Evolutionary conservation across 73 alveolate genomes (phyloP).

Genomic region (Stentor coeruleus): DNA sequence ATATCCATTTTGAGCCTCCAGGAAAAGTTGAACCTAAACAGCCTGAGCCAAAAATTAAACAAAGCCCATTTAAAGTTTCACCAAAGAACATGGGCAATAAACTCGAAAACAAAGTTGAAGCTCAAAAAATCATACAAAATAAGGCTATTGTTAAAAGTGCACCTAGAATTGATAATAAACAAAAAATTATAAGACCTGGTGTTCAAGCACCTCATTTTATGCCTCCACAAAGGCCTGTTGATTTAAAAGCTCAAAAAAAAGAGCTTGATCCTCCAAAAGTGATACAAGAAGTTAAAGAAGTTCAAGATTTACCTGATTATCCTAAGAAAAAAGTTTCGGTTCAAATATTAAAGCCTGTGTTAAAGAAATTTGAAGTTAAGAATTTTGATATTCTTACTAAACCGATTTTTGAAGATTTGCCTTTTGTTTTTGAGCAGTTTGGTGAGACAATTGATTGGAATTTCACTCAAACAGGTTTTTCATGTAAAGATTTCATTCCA

Average conservation of each 20-base stretch:
- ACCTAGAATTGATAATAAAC: not conserved
- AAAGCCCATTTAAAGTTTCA: not conserved
- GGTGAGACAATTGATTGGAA: not conserved
- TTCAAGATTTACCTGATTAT: not conserved
- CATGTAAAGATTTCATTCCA: not conserved
- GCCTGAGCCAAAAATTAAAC: not conserved
- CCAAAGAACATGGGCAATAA: not conserved
- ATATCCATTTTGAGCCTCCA: not conserved
- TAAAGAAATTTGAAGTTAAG: not conserved
- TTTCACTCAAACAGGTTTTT: not conserved
- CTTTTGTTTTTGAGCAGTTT: not conserved
- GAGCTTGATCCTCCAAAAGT: not conserved
- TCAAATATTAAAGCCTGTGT: not conserved
- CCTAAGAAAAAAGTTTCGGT: not conserved
- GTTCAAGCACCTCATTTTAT: not conserved
- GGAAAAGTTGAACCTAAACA: not conserved
- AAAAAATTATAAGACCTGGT: not conserved
- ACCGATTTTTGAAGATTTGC: not conserved
- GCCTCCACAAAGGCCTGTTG: not conserved
- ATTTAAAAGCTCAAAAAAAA: too few relatives aligned
- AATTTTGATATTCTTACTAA: not conserved
- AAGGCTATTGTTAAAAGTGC: not conserved
- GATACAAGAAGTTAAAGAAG: not conserved
- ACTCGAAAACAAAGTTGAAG: not conserved
- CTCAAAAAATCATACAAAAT: too few relatives aligned